These are phyloP conservation scores for Colletotrichum graminicola DNA, from an alignment of 2,329 filamentous ascomycete species.

Conservation along the genomic window DNA sequence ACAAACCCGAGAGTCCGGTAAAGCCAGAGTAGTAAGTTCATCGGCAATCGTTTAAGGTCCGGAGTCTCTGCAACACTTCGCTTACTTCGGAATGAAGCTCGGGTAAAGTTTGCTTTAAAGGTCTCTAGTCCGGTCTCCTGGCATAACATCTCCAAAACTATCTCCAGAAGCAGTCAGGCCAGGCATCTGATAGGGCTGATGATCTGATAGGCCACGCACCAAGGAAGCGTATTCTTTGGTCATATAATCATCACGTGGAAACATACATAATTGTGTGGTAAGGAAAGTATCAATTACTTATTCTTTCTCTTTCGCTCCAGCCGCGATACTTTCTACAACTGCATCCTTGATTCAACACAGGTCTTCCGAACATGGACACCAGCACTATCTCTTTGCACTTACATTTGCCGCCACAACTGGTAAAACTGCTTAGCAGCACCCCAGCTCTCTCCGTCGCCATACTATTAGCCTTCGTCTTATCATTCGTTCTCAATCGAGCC, in stretches of 20 bases:
- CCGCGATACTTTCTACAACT: not conserved
- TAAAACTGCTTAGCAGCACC: not conserved
- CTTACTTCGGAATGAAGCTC: not conserved
- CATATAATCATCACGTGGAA: not conserved
- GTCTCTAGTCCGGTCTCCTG: not conserved
- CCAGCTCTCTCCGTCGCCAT: not conserved
- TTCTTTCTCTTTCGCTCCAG: too few species aligned
- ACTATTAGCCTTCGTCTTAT: not conserved
- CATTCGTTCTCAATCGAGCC: not conserved
- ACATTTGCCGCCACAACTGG: slow-evolving; percentile 8
- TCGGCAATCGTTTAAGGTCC: too few species aligned
- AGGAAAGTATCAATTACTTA: not conserved
- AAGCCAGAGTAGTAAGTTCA: not conserved
- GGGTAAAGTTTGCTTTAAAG: not conserved
- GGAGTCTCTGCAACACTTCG: not conserved
- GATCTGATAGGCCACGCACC: too few species aligned
- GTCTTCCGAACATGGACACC: slow-evolving; percentile 17
- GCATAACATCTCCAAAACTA: not conserved
- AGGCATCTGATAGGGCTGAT: not conserved
- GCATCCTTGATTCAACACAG: not conserved
- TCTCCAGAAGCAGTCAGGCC: not conserved
- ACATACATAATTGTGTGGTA: not conserved
- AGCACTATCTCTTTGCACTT: slow-evolving; percentile 6
- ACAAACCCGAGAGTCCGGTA: not conserved
- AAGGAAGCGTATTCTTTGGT: not conserved